Percentiles rank a stretch among this genome's conserved stretches.
Evolutionary conservation across 768 basidiomycete genomes (phyloP).

Genomic region (Boletus reticuloceps): DNA sequence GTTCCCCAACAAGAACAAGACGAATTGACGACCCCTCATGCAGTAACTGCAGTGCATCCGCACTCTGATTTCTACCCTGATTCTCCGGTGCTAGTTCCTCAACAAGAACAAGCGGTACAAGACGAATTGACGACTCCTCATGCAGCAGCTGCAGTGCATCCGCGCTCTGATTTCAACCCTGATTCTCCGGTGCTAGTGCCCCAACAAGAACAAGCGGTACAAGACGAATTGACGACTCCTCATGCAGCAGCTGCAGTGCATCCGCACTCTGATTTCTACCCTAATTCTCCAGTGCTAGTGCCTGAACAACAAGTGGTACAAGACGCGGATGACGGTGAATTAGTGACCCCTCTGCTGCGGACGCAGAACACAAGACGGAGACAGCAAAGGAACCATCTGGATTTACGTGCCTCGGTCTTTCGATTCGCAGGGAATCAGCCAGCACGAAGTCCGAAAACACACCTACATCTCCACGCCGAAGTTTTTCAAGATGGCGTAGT

Average conservation of each 20-base stretch:
- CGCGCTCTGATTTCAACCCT: neutral
- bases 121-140: too few relatives aligned
- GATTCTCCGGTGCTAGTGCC: neutral
- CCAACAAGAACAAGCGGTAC: neutral
- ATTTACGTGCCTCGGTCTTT: conserved; percentile 14
- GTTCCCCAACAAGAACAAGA: too few relatives aligned
- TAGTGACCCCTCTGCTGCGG: neutral
- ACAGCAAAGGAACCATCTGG: conserved; percentile 22
- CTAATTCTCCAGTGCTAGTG: too few relatives aligned
- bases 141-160: conserved; percentile 17
- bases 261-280: too few relatives aligned
- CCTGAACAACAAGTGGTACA: too few relatives aligned
- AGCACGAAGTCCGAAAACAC: conserved; percentile 28
- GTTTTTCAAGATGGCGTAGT: conserved; percentile 32
- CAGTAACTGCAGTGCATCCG: too few relatives aligned
- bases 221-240: neutral
- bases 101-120: too few relatives aligned
- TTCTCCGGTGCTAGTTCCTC: too few relatives aligned
- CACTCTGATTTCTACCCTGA: conserved; percentile 9
- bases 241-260: too few relatives aligned
- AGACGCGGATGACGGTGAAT: too few relatives aligned
- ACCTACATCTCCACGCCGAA: conserved; percentile 32
- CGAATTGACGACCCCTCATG: too few relatives aligned
- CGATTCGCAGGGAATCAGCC: conserved; percentile 9
- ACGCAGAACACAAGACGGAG: neutral